Evolutionary conservation across 2,329 filamentous ascomycete genomes (phyloP), one percentile per base, ranked within the genome.

Genomic region (Pestalotiopsis sp.): DNA sequence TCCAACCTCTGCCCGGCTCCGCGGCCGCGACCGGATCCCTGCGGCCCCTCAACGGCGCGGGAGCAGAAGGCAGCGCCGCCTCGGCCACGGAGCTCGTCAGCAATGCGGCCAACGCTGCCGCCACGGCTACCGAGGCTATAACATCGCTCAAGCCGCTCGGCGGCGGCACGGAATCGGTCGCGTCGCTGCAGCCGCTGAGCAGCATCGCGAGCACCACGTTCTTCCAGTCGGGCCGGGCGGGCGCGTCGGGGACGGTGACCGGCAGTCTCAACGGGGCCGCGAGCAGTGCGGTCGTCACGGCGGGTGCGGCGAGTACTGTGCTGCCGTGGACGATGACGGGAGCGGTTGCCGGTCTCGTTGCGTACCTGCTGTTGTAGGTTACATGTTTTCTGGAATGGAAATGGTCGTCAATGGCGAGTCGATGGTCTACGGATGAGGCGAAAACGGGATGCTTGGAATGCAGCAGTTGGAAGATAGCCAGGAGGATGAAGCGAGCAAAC

Each of bases 71-170:
- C n/a, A 52, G 45, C 45, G n/a, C 45, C 45, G 17, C 41, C 11
- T 2, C 41, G 20, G 20, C 63, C 14, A 58, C 45, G n/a, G n/a
- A 65, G 23, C 31, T 20, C 25, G 13, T 57, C 2, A 49, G 20
- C 27, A 20, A 38, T 25, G 36, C 61, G 4, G 45, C 38, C 23
- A 36, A 13, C 12, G 31, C 23, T 5, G 11, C 38, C 9, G 20
- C 61, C 9, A 38, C 41, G 25, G 36, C 31, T 25, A 45, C 61
- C n/a, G 25, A 27, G 13, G 38, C 36, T 23, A 23, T 20, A 6
- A 64, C 63, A 13, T 66, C 63, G 9, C 14, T 66, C 14, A 56
- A 66, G 49, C 41, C 63, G 25, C 63, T 66, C 7, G 63, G 63
- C 7, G 31, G 49, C 11, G 31, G 63, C 11, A 20, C 41, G 23